These are phyloP conservation scores for Pisolithus microcarpus DNA, from an alignment of 768 basidiomycete species.

Conservation along the genomic window DNA sequence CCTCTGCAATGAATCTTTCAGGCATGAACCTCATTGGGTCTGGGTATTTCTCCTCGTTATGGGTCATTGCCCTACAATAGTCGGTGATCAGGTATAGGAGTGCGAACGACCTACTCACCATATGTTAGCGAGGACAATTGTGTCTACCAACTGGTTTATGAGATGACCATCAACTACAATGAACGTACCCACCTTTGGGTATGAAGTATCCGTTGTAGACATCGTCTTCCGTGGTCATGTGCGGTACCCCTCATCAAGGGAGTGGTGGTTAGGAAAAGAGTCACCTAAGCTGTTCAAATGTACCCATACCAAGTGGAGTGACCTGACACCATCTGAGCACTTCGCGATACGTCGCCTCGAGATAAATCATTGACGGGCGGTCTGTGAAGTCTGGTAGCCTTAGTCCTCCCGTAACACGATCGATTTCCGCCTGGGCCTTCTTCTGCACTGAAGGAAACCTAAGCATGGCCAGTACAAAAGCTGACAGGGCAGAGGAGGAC, in stretches of 20 bases:
- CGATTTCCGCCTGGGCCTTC: conserved; percentile 24
- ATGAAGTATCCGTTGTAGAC: conserved; percentile 26
- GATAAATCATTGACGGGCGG: conserved; percentile 16
- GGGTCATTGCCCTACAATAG: conserved; percentile 22
- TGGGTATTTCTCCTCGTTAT: conserved; percentile 16
- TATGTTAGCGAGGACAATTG: conserved; percentile 11
- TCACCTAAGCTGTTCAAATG: not conserved
- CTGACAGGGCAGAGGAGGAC: conserved; percentile 3
- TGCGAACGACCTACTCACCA: conserved; percentile 5
- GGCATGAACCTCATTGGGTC: conserved; percentile 17
- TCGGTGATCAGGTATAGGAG: not conserved
- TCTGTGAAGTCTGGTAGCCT: conserved; percentile 17
- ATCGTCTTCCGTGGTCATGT: conserved; percentile 23
- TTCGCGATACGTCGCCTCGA: conserved; percentile 18
- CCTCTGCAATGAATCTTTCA: conserved; percentile 11
- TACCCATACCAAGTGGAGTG: conserved; percentile 16
- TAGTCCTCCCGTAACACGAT: conserved; percentile 11
- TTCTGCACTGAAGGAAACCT: conserved; percentile 8
- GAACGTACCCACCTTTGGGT: conserved; percentile 18
- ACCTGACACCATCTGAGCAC: conserved; percentile 20
- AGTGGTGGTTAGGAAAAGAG: not conserved
- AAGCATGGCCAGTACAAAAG: conserved; percentile 9
- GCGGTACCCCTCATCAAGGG: conserved; percentile 19
- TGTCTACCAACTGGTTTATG: not conserved
- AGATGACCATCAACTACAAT: not conserved